A percentile compares a stretch with the other conserved stretches of the same genome.
phyloP scores from a whole-genome alignment of 164 flowering plant species.

The Stephania yunnanensis region DNA sequence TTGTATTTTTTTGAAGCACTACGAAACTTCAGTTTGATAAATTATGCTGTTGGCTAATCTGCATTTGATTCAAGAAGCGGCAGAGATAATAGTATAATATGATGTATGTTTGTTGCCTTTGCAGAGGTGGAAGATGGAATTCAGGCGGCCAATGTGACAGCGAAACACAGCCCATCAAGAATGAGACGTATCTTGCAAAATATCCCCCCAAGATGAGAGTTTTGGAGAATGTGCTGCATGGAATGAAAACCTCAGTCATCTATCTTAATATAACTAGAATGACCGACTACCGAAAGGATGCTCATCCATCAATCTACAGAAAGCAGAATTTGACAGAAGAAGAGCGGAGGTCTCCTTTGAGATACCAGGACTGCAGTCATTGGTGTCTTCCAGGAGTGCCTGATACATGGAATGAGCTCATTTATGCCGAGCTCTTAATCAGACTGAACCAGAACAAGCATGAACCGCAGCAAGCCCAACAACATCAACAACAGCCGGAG shows the following conservation, averaged over 20 bases:
- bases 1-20: not conserved
- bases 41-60: not conserved
- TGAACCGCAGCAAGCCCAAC: not conserved
- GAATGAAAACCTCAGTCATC: constrained; percentile 14
- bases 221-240: constrained; percentile 7
- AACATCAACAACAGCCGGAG: not conserved
- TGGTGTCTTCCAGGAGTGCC: constrained; percentile 20
- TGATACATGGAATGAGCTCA: constrained; percentile 16
- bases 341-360: constrained; percentile 5
- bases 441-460: not conserved
- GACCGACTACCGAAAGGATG: constrained; percentile 16
- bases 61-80: not conserved
- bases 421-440: constrained; percentile 3
- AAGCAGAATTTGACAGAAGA: constrained; percentile 9
- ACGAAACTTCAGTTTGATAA: not conserved
- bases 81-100: not conserved
- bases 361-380: constrained; percentile 16
- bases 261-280: constrained; percentile 15
- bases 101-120: not conserved
- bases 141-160: constrained; percentile 16
- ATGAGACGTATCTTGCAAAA: constrained; percentile 9
- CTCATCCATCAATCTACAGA: constrained; percentile 16
- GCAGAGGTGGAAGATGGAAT: constrained; percentile 19
- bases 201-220: constrained; percentile 17
- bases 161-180: constrained; percentile 15